phyloP scores from a whole-genome alignment of 257 asterid genomes.

The Solanum boliviense region DNA sequence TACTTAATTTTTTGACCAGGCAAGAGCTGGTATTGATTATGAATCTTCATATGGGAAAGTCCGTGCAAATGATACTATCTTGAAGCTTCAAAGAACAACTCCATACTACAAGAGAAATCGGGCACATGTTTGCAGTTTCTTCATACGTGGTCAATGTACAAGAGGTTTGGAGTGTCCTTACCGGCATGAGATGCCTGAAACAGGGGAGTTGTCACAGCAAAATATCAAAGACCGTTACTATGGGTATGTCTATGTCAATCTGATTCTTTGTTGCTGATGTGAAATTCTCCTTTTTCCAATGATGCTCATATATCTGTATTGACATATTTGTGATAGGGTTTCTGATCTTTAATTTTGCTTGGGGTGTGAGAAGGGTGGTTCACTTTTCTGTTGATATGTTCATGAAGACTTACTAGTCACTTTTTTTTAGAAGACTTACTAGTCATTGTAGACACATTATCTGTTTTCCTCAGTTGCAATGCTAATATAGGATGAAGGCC shows the following conservation, averaged over 20 bases:
- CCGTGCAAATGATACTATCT: conserved; percentile 74
- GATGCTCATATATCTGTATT: not conserved
- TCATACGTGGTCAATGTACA: conserved; percentile 88
- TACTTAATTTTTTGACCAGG: conserved; percentile 23
- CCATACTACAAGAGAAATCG: conserved; percentile 92
- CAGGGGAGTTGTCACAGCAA: conserved; percentile 91
- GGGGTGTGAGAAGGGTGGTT: not conserved
- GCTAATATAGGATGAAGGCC: not conserved
- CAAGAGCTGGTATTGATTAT: conserved; percentile 95
- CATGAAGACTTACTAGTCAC: not conserved
- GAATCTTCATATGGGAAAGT: conserved; percentile 94
- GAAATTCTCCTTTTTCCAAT: not conserved
- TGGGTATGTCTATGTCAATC: conserved; percentile 64
- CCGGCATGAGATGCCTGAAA: conserved; percentile 95
- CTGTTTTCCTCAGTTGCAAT: not conserved
- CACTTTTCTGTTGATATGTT: not conserved
- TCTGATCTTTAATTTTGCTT: not conserved
- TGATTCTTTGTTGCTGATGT: not conserved
- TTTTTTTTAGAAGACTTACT: not conserved
- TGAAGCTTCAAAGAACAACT: conserved; percentile 91
- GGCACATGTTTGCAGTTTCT: conserved; percentile 98
- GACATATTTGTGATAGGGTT: not conserved
- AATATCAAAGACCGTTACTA: conserved; percentile 95
- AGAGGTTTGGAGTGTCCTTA: conserved; percentile 98
- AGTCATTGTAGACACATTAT: not conserved